A percentile compares a stretch with the other conserved stretches of the same genome.
phyloP scores from a whole-genome alignment of 257 asterid genomes.

The Eucommia ulmoides region DNA sequence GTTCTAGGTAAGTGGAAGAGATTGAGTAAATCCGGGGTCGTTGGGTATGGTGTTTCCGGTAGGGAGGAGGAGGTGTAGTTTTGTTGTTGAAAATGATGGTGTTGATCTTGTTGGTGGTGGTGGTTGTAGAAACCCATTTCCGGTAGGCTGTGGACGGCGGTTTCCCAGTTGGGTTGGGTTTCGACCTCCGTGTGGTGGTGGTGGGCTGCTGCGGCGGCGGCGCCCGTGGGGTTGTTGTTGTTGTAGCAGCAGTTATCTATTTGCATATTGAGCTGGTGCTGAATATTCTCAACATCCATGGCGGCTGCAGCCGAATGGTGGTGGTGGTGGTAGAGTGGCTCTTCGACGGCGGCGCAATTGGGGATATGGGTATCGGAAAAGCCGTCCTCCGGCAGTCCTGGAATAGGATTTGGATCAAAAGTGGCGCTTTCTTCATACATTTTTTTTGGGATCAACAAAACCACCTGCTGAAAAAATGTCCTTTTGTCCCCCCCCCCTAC shows the following conservation, averaged over 20 bases:
- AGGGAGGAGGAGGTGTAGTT: constrained; percentile 13
- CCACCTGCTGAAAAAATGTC: too few species aligned
- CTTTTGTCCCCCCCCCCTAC: too few species aligned
- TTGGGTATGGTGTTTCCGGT: constrained; percentile 21
- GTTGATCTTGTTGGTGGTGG: constrained; percentile 12
- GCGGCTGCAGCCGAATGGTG: constrained; percentile 22
- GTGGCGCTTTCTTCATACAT: constrained; percentile 45
- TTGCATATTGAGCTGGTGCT: constrained; percentile 33
- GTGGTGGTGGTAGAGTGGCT: constrained; percentile 18
- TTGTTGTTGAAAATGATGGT: constrained; percentile 24
- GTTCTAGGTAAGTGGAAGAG: constrained; percentile 58
- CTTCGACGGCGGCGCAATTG: constrained; percentile 28
- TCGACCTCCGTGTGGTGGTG: constrained; percentile 9
- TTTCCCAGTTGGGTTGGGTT: constrained; percentile 34
- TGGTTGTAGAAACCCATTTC: constrained; percentile 20
- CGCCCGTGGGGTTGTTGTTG: constrained; percentile 6
- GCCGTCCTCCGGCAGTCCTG: constrained; percentile 30
- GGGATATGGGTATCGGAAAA: constrained; percentile 28
- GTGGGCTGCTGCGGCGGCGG: constrained; percentile 14
- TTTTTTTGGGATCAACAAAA: constrained; percentile 10
- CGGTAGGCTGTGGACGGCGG: neutral
- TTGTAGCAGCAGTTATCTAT: constrained; percentile 30
- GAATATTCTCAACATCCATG: constrained; percentile 58
- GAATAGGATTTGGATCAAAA: constrained; percentile 35
- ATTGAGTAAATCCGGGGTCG: constrained; percentile 48